A percentile compares a stretch with the other conserved stretches of the same genome.
Evolutionary conservation across 345 rosid genomes (phyloP).

Genomic region (Arabis hirsuta): DNA sequence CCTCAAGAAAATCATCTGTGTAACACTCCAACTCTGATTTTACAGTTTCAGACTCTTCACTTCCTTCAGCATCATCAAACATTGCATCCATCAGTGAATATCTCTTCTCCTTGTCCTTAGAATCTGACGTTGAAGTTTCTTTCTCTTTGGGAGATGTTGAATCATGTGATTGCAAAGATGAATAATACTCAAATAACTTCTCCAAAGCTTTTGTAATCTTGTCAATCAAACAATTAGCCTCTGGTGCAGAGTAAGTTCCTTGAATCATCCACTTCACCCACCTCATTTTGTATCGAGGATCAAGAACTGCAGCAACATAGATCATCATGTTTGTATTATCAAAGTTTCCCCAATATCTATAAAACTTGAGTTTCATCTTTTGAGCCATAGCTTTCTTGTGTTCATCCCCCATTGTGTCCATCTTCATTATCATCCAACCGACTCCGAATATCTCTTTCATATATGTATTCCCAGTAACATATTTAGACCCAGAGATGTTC

Average conservation of each 20-base stretch:
- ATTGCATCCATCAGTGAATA: not conserved
- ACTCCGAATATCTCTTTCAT: slow-evolving; percentile 11
- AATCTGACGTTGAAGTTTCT: not conserved
- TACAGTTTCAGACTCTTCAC: not conserved
- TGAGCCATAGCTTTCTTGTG: not conserved
- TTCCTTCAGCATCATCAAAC: slow-evolving; percentile 8
- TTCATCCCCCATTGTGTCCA: not conserved
- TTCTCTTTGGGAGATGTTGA: not conserved
- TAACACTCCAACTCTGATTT: slow-evolving; percentile 3
- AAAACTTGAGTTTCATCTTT: not conserved
- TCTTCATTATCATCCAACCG: slow-evolving; percentile 1
- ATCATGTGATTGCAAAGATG: not conserved
- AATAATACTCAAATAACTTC: not conserved
- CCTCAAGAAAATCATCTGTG: not conserved
- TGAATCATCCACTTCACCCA: slow-evolving; percentile 20
- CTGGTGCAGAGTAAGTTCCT: not conserved
- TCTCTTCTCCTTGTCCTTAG: not conserved
- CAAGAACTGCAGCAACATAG: not conserved
- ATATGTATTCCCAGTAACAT: not conserved
- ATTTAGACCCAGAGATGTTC: slow-evolving; percentile 7
- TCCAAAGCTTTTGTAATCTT: not conserved
- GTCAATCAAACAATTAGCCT: not conserved
- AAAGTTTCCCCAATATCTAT: slow-evolving; percentile 12
- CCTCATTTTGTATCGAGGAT: not conserved
- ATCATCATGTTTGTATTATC: not conserved